These are phyloP conservation scores for Globisporangium paddicum DNA, from an alignment of 352 stramenopile genomes.

Conservation along the genomic window DNA sequence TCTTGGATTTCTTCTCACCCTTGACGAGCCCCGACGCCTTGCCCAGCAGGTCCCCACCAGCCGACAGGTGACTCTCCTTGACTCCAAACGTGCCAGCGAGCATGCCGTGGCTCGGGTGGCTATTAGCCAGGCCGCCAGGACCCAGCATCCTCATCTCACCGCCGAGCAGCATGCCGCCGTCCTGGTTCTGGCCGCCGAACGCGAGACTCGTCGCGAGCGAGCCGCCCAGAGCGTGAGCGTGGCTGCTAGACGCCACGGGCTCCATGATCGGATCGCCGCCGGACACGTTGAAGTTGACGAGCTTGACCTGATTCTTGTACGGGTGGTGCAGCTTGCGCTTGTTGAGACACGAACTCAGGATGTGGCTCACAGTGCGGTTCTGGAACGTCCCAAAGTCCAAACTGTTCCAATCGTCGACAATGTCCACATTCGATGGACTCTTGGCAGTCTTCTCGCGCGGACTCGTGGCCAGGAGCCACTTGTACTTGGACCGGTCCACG, in stretches of 20 bases:
- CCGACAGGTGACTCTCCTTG: slow-evolving; percentile 16
- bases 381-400: slow-evolving; percentile 79
- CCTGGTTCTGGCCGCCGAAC: slow-evolving; percentile 35
- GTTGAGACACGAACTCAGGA: slow-evolving; percentile 77
- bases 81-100: slow-evolving; percentile 18
- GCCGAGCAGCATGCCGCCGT: not conserved
- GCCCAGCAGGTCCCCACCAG: slow-evolving; percentile 4
- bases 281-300: slow-evolving; percentile 82
- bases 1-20: slow-evolving; percentile 58
- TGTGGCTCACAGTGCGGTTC: slow-evolving; percentile 81
- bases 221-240: slow-evolving; percentile 20
- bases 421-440: slow-evolving; percentile 72
- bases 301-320: slow-evolving; percentile 82
- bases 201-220: slow-evolving; percentile 53
- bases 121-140: not conserved
- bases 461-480: slow-evolving; percentile 45
- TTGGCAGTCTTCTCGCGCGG: slow-evolving; percentile 48
- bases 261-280: slow-evolving; percentile 15
- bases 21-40: slow-evolving; percentile 14
- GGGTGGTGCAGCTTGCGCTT: slow-evolving; percentile 79
- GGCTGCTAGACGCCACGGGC: slow-evolving; percentile 7
- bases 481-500: slow-evolving; percentile 20
- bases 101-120: slow-evolving; percentile 11
- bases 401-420: slow-evolving; percentile 75
- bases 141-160: slow-evolving; percentile 2